Evolutionary conservation across 2,329 filamentous ascomycete species (phyloP).

Genomic region (Aspergillus vadensis): DNA sequence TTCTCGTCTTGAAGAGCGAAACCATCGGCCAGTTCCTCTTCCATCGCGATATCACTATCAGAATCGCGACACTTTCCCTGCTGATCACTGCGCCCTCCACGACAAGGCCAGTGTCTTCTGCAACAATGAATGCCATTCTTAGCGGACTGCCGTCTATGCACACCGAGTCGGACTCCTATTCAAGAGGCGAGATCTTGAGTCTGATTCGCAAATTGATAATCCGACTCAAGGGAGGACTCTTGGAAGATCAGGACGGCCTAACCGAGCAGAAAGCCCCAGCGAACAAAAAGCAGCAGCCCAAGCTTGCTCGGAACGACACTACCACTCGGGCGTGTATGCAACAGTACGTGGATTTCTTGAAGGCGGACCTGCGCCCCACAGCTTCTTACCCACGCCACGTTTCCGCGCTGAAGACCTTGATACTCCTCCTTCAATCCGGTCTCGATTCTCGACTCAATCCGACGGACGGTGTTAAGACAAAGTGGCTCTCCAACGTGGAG

Average conservation of each 20-base stretch:
- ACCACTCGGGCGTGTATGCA: slow-evolving; percentile 59
- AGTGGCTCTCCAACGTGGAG: slow-evolving; percentile 53
- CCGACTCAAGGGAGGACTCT: slow-evolving; percentile 69
- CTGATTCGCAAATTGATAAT: slow-evolving; percentile 75
- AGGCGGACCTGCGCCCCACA: slow-evolving; percentile 73
- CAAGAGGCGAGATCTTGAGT: slow-evolving; percentile 76
- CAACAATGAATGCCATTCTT: slow-evolving; percentile 64
- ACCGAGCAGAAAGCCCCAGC: slow-evolving; percentile 13
- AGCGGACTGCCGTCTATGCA: slow-evolving; percentile 71
- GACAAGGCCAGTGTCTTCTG: slow-evolving; percentile 68
- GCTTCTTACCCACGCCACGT: slow-evolving; percentile 90
- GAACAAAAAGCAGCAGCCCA: slow-evolving; percentile 20
- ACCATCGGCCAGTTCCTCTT: slow-evolving; percentile 42
- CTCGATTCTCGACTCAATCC: slow-evolving; percentile 55
- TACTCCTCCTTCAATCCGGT: slow-evolving; percentile 68
- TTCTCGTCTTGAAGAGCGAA: slow-evolving; percentile 38
- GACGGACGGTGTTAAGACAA: slow-evolving; percentile 48
- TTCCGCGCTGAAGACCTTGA: slow-evolving; percentile 71
- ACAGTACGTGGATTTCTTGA: slow-evolving; percentile 74
- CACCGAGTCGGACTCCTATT: slow-evolving; percentile 82
- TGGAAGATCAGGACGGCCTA: slow-evolving; percentile 33
- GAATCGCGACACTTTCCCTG: slow-evolving; percentile 78
- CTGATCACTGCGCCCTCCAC: slow-evolving; percentile 74
- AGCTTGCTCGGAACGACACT: slow-evolving; percentile 54
- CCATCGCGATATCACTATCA: slow-evolving; percentile 63